These are phyloP conservation scores for Acanthamoeba lenticulata DNA, from an alignment of 208 protist genomes.

Conservation along the genomic window DNA sequence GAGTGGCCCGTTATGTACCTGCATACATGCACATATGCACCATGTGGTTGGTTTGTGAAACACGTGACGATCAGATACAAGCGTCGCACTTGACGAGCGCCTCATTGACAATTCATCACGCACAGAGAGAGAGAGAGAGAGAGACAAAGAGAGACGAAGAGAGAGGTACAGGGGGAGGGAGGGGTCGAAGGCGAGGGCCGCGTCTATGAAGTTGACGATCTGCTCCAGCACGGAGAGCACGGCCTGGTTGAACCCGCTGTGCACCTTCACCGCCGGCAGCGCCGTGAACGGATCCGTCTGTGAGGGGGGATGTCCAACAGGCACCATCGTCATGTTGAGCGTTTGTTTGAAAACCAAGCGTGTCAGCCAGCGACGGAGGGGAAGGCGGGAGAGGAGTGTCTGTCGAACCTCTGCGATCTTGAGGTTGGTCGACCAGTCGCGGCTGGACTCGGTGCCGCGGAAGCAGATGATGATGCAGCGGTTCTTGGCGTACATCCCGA, in stretches of 20 bases:
- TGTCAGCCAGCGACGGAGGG: too few species aligned
- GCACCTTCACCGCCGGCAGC: background rate
- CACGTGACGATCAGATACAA: too few species aligned
- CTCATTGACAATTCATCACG: too few species aligned
- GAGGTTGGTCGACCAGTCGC: constrained; percentile 25
- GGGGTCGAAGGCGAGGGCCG: background rate
- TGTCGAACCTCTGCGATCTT: background rate
- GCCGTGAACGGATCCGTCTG: background rate
- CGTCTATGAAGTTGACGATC: background rate
- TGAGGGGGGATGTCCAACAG: background rate
- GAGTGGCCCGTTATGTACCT: constrained; percentile 56
- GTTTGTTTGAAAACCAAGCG: background rate
- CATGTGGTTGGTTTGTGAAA: too few species aligned
- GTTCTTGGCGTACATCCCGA: constrained; percentile 19
- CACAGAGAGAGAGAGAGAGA: background rate
- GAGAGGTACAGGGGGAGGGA: constrained; percentile 4
- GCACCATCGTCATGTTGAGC: background rate
- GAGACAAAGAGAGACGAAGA: background rate
- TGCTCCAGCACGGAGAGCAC: background rate
- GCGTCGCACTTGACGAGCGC: too few species aligned
- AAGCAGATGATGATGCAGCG: constrained; percentile 44
- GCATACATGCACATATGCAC: too few species aligned
- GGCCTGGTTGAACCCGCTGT: background rate
- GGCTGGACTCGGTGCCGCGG: constrained; percentile 49
- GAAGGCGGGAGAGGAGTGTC: too few species aligned